Conservation (phyloP, 2,329 filamentous ascomycete species). For the Zasmidium angulare region DNA sequence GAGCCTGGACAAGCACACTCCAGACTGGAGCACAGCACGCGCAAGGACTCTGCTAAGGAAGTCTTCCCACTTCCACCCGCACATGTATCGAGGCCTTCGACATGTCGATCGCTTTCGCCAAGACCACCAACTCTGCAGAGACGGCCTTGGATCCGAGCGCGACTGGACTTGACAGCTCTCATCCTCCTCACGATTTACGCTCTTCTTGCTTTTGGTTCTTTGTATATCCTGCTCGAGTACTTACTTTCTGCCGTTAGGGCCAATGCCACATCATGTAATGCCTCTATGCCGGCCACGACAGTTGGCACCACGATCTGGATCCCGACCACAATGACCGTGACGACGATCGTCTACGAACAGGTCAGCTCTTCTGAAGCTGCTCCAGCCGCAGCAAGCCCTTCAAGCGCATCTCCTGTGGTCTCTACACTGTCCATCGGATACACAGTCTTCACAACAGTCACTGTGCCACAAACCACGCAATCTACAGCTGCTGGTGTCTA, state of each 20-base stretch:
- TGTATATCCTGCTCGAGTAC: constrained; percentile 26
- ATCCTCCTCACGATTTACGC: constrained; percentile 21
- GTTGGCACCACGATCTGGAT: constrained; percentile 26
- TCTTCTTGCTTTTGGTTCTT: constrained; percentile 26
- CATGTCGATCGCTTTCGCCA: no score
- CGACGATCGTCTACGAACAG: constrained; percentile 3
- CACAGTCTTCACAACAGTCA: constrained; percentile 12
- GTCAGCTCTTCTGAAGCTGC: constrained; percentile 5
- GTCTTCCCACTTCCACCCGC: neutral
- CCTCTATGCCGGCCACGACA: constrained; percentile 11
- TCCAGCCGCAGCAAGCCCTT: neutral
- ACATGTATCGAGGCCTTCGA: neutral
- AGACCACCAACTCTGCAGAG: neutral
- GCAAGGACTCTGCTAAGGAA: constrained; percentile 1
- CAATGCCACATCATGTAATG: constrained; percentile 23
- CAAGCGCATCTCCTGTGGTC: constrained; percentile 11
- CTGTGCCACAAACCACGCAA: constrained; percentile 19
- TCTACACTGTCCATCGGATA: constrained; percentile 14
- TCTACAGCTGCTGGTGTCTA: constrained; percentile 3
- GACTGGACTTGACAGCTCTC: neutral
- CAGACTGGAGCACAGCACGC: neutral
- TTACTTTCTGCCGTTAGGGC: constrained; percentile 31
- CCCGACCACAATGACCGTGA: constrained; percentile 28
- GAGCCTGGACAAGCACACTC: neutral
- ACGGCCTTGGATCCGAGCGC: neutral